Conservation (phyloP, 78 protist species). For the Dictyostelium intermedium region DNA sequence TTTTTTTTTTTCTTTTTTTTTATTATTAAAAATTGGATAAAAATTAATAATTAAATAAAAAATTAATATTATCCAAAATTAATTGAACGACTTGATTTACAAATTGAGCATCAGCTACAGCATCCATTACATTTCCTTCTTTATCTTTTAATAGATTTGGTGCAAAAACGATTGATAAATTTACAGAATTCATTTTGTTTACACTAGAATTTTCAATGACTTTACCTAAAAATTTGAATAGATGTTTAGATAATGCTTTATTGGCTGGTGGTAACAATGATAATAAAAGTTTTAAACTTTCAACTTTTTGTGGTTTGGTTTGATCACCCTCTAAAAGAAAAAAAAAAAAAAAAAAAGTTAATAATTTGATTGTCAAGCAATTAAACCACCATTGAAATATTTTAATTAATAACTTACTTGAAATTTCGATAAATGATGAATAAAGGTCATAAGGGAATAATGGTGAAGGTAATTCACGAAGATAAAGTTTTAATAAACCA, state of each 20-base stretch:
- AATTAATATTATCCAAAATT: slow-evolving; percentile 17
- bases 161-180: slow-evolving; percentile 69
- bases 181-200: slow-evolving; percentile 73
- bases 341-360: neutral
- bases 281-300: slow-evolving; percentile 27
- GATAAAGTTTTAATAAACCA: slow-evolving; percentile 50
- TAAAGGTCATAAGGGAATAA: slow-evolving; percentile 66
- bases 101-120: slow-evolving; percentile 59
- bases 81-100: slow-evolving; percentile 69
- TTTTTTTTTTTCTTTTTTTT: neutral
- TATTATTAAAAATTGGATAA: neutral
- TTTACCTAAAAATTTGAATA: slow-evolving; percentile 34
- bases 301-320: slow-evolving; percentile 41
- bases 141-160: slow-evolving; percentile 65
- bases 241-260: slow-evolving; percentile 12
- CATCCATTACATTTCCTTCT: slow-evolving; percentile 32
- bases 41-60: neutral
- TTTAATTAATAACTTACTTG: slow-evolving; percentile 51
- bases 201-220: slow-evolving; percentile 18
- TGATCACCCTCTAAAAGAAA: neutral
- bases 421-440: slow-evolving; percentile 55
- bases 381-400: too few species aligned
- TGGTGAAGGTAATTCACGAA: slow-evolving; percentile 65
- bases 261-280: slow-evolving; percentile 54
- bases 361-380: neutral